A percentile compares a stretch with the other conserved stretches of the same genome.
Evolutionary conservation across 129 eudicot genomes (phyloP).

Genomic region (Ambrosia trifida): DNA sequence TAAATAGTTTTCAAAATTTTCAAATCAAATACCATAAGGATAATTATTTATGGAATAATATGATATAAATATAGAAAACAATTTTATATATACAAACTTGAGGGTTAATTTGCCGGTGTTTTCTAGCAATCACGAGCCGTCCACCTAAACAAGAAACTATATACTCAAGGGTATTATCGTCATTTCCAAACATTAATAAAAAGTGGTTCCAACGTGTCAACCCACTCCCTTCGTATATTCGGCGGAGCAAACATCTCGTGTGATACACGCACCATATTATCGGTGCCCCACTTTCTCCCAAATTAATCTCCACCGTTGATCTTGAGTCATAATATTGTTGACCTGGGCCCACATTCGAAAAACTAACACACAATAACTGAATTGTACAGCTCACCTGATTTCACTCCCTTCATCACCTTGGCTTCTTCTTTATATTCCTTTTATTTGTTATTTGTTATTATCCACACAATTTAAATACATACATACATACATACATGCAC

Average conservation of each 20-base stretch:
- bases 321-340: conserved; percentile 1
- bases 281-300: conserved; percentile 34
- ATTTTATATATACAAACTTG: neutral
- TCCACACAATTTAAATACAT: neutral
- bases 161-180: conserved; percentile 15
- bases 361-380: conserved; percentile 20
- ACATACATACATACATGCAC: neutral
- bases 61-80: neutral
- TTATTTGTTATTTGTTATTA: too few relatives aligned
- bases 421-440: neutral
- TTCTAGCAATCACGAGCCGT: conserved; percentile 22
- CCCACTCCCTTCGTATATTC: conserved; percentile 35
- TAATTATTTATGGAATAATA: too few relatives aligned
- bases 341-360: conserved; percentile 28
- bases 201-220: conserved; percentile 32
- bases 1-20: too few relatives aligned
- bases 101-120: conserved; percentile 28
- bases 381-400: conserved; percentile 42
- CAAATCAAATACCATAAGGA: too few relatives aligned
- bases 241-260: conserved; percentile 31
- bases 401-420: conserved; percentile 27
- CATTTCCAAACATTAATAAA: neutral
- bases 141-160: neutral
- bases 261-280: conserved; percentile 27
- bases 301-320: conserved; percentile 30